Conservation (phyloP, 495 filamentous ascomycete genomes). For the Penicillium atrosanguineum region DNA sequence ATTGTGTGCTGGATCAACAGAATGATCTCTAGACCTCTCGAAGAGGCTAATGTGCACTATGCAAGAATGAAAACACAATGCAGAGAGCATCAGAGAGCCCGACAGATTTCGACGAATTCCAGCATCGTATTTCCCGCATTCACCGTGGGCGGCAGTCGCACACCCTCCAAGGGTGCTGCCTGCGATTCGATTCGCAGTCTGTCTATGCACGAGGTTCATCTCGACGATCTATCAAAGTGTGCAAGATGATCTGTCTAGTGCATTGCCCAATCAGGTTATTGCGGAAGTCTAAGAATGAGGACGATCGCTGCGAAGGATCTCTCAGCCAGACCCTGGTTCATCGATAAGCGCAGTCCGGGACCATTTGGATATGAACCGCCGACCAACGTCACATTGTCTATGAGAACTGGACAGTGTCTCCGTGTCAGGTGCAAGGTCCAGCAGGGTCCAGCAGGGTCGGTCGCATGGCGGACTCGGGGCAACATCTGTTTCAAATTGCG, state of each 20-base stretch:
- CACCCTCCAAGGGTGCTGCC: no score
- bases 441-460: background rate
- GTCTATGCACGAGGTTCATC: background rate
- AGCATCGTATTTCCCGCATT: no score
- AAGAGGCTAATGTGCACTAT: no score
- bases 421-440: background rate
- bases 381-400: background rate
- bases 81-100: no score
- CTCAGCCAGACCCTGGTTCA: background rate
- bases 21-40: no score
- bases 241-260: background rate
- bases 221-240: conserved; percentile 4
- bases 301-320: conserved; percentile 14
- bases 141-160: no score
- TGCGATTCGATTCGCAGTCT: background rate
- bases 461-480: background rate
- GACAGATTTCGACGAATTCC: no score
- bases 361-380: background rate
- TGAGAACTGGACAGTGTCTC: background rate
- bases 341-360: background rate
- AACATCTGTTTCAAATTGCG: background rate
- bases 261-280: conserved; percentile 10
- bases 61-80: no score
- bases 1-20: no score
- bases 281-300: conserved; percentile 4